Evolutionary conservation across 75 land plant species (phyloP), one percentile per base, ranked within the genome.

Genomic region (Sequoia sempervirens): DNA sequence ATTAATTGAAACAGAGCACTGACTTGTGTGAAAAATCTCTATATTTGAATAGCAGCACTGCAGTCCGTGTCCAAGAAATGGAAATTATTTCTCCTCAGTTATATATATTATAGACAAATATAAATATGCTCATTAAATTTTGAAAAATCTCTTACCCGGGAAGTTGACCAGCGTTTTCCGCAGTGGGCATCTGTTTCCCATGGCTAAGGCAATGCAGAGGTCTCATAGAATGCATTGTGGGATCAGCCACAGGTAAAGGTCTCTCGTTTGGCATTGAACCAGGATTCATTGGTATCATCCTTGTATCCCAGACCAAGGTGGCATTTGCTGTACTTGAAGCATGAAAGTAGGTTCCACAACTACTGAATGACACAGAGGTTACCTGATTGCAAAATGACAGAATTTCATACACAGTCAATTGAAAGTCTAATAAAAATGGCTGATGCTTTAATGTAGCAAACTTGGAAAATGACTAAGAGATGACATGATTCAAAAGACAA

Each of bases 291-390:
- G 91, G 83, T 83, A 90, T 88, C 82, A 90, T 85, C 47, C 91
- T 82, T 36, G 83, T 90, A 74, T 90, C 91, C 91, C 91, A 90
- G 41, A 90, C 87, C 46, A 90, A 87, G 40, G 91, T 81, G 58
- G 81, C 56, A 80, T 90, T 90, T 41, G 88, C 90, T 53, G 91
- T 88, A 75, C 91, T 85, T 30, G 91, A 90, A 38, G 90, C 91
- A 74, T 90, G 91, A 45, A 90, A 85, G 82, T 88, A 90, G 56
- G 86, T 86, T 17, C 85, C 90, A 84, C 91, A 90, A 72, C 82
- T 75, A 82, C 91, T 90, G 80, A 88, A 90, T 7, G 90, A 90
- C 36, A 90, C 91, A n/a, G 91, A 88, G 4, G 91, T 90, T 26
- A 90, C 90, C 91, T 90, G 90, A 85, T 38, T 47, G 18, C 2